These are phyloP conservation scores for Pseudopithomyces chartarum DNA, from an alignment of 2,329 filamentous ascomycete species.

Conservation along the genomic window DNA sequence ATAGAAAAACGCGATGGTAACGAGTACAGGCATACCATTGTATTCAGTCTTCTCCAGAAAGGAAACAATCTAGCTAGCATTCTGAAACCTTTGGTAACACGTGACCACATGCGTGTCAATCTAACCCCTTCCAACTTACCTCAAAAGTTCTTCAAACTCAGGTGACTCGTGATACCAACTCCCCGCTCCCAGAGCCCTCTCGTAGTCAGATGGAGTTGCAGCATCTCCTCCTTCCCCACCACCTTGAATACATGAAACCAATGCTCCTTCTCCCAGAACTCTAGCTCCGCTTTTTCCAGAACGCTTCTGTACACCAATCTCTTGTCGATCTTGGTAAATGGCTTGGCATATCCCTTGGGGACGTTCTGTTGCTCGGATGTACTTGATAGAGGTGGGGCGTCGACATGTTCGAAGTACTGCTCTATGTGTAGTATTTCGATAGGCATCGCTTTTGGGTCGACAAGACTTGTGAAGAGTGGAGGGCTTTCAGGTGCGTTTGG, in stretches of 20 bases:
- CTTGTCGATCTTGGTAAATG: not conserved
- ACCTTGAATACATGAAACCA: not conserved
- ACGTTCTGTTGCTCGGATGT: not conserved
- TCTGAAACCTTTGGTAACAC: too few species aligned
- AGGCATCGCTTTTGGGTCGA: not conserved
- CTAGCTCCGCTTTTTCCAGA: not conserved
- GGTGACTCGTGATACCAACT: not conserved
- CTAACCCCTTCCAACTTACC: not conserved
- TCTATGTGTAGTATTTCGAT: not conserved
- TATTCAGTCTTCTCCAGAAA: too few species aligned
- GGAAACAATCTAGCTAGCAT: too few species aligned
- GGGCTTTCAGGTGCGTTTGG: too few species aligned
- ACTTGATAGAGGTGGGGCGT: not conserved
- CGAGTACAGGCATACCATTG: too few species aligned
- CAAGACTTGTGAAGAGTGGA: not conserved
- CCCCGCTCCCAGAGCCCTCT: not conserved
- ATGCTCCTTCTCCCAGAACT: not conserved
- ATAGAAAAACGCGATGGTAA: too few species aligned
- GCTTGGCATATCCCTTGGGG: not conserved
- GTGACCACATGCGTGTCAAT: not conserved
- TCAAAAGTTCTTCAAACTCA: not conserved
- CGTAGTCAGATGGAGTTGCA: not conserved
- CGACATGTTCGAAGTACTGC: not conserved
- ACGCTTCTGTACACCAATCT: not conserved
- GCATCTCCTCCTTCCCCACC: not conserved